Percentiles rank a stretch among this genome's conserved stretches.
phyloP scores from a whole-genome alignment of 345 rosid species.

The Ricinus communis region DNA sequence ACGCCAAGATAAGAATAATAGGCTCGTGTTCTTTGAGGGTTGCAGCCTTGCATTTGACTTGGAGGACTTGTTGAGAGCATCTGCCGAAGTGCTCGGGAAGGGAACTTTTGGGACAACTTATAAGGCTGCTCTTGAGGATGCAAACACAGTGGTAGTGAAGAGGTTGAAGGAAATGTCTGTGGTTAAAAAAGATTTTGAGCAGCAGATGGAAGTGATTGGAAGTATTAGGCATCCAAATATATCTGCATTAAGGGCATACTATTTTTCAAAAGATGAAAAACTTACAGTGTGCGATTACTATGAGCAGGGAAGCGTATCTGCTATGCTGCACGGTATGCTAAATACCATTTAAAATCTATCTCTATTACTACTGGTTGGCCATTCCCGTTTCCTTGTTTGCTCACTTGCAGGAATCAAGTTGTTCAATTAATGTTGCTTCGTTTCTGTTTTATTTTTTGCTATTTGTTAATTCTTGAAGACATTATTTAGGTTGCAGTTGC shows the following conservation, averaged over 20 bases:
- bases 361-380: not conserved
- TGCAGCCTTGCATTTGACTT: conserved; percentile 37
- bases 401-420: not conserved
- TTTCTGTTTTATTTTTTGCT: not conserved
- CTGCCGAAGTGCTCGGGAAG: conserved; percentile 37
- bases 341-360: not conserved
- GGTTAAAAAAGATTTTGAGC: conserved; percentile 30
- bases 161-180: conserved; percentile 30
- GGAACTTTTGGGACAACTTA: conserved; percentile 34
- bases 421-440: too few relatives aligned
- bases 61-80: conserved; percentile 36
- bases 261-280: conserved; percentile 35
- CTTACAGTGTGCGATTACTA: conserved; percentile 28
- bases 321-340: conserved; percentile 26
- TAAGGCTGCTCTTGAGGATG: conserved; percentile 36
- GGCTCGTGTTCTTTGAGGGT: conserved; percentile 33
- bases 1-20: conserved; percentile 19
- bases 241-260: conserved; percentile 28
- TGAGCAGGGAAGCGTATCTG: conserved; percentile 30
- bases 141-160: conserved; percentile 33
- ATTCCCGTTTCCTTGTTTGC: not conserved
- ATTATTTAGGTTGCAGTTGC: not conserved
- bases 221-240: conserved; percentile 26
- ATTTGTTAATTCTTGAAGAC: not conserved
- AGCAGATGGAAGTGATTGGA: conserved; percentile 28